These are phyloP conservation scores for Trichophyton equinum DNA, from an alignment of 2,329 filamentous ascomycete species.

Conservation along the genomic window DNA sequence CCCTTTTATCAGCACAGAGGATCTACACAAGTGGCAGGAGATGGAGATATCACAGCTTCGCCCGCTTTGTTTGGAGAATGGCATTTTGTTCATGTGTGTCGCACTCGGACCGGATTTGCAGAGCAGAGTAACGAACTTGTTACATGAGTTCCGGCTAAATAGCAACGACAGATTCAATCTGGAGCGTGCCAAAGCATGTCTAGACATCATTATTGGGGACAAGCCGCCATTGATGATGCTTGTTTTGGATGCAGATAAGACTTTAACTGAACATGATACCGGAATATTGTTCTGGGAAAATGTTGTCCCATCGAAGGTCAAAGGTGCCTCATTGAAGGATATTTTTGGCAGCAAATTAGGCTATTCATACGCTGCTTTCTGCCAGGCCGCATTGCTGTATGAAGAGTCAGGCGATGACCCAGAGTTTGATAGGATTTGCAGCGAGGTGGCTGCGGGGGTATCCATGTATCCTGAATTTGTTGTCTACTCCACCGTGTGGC, in stretches of 20 bases:
- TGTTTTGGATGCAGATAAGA: constrained; percentile 48
- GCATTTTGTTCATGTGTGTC: constrained; percentile 37
- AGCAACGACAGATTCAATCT: constrained; percentile 30
- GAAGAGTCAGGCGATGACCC: constrained; percentile 32
- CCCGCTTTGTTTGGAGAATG: constrained; percentile 32
- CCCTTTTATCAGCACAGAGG: constrained; percentile 19
- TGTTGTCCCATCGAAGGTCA: constrained; percentile 3
- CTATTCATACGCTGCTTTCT: constrained; percentile 45
- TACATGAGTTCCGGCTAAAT: constrained; percentile 31
- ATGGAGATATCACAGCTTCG: constrained; percentile 35
- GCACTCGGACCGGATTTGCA: neutral
- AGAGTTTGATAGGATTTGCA: constrained; percentile 37
- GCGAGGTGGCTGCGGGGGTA: constrained; percentile 31
- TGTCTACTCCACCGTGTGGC: constrained; percentile 29
- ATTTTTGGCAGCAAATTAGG: constrained; percentile 38
- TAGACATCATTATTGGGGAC: constrained; percentile 22
- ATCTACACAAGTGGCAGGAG: constrained; percentile 39
- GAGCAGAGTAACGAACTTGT: constrained; percentile 12
- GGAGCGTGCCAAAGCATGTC: constrained; percentile 14
- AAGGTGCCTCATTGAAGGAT: constrained; percentile 22
- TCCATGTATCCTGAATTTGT: constrained; percentile 39
- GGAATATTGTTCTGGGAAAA: constrained; percentile 40
- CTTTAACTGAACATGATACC: constrained; percentile 40
- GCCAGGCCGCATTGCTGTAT: constrained; percentile 42
- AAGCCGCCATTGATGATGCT: constrained; percentile 34